These are phyloP conservation scores for Aspergillus steynii DNA, from an alignment of 495 filamentous ascomycete genomes.

Conservation along the genomic window DNA sequence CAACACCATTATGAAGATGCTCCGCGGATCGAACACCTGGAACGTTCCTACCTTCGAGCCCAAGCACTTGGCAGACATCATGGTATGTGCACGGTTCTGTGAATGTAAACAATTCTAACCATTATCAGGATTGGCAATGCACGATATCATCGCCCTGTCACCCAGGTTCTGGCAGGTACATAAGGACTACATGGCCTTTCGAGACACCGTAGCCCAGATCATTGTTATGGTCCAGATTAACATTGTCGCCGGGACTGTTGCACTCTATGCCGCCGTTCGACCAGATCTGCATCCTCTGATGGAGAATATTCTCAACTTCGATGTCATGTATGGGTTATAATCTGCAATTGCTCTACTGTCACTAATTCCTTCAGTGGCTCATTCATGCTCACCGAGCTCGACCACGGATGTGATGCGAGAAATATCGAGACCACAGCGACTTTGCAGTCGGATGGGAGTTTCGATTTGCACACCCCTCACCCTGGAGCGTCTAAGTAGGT, in stretches of 20 bases:
- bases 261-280: conserved; percentile 16
- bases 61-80: not conserved
- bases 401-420: conserved; percentile 34
- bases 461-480: conserved; percentile 31
- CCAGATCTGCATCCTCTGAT: conserved; percentile 29
- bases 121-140: not conserved
- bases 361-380: conserved; percentile 15
- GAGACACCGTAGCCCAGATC: conserved; percentile 8
- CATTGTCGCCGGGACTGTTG: conserved; percentile 35
- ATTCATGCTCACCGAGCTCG: conserved; percentile 34
- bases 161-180: conserved; percentile 18
- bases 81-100: not conserved
- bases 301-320: conserved; percentile 26
- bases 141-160: conserved; percentile 11
- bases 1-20: not conserved
- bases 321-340: conserved; percentile 19
- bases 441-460: conserved; percentile 29
- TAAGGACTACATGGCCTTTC: conserved; percentile 7
- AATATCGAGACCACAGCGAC: conserved; percentile 37
- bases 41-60: not conserved
- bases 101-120: not conserved
- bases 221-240: conserved; percentile 34
- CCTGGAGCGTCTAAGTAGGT: conserved; percentile 28
- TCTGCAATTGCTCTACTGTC: not conserved
- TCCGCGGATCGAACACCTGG: not conserved